Conservation (phyloP, 495 filamentous ascomycete genomes). For the Podospora didyma region DNA sequence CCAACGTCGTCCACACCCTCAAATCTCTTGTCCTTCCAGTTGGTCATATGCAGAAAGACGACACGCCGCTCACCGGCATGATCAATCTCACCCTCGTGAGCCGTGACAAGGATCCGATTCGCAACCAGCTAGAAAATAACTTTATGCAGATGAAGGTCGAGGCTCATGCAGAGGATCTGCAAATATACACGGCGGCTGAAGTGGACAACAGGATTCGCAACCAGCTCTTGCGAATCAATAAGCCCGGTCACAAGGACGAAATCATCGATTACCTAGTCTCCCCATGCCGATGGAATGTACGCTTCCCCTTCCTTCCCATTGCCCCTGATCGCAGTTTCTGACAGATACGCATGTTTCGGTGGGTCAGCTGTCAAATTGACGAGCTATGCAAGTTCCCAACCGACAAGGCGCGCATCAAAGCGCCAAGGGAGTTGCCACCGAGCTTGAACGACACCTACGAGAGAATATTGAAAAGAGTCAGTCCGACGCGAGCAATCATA, state of each 20-base stretch:
- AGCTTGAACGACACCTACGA: not conserved
- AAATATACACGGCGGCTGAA: constrained; percentile 32
- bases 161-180: constrained; percentile 30
- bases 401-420: constrained; percentile 26
- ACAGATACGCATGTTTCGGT: constrained; percentile 31
- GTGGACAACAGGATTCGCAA: constrained; percentile 16
- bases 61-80: not conserved
- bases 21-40: not conserved
- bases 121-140: not conserved
- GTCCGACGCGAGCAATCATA: not conserved
- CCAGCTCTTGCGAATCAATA: constrained; percentile 11
- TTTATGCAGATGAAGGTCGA: not conserved
- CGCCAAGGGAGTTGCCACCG: not conserved
- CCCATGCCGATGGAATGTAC: not conserved
- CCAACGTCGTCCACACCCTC: not conserved
- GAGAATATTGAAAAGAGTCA: not conserved
- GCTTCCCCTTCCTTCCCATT: not conserved
- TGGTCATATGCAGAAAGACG: not conserved
- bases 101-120: not conserved
- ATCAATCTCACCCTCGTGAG: not conserved
- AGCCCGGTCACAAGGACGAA: constrained; percentile 15
- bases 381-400: constrained; percentile 29
- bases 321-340: not conserved
- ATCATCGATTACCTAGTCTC: constrained; percentile 3
- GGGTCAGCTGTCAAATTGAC: constrained; percentile 39